Conservation (phyloP, 2,329 filamentous ascomycete genomes). For the Trichoderma harzianum region DNA sequence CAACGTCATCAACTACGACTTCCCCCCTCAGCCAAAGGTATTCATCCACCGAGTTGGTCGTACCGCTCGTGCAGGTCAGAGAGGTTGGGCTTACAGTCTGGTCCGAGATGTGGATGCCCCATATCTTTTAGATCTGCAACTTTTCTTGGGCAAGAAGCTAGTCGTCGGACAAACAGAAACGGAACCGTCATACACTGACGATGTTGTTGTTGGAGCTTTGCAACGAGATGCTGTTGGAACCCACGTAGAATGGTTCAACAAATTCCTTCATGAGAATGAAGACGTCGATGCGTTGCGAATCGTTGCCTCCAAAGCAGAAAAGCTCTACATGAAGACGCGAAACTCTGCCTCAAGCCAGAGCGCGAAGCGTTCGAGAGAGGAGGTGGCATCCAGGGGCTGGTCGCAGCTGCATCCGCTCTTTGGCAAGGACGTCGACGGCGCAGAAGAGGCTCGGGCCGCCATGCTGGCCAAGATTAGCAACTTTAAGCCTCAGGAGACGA, state of each 20-base stretch:
- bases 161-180: constrained; percentile 67
- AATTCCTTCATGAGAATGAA: constrained; percentile 68
- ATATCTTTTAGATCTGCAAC: constrained; percentile 88
- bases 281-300: constrained; percentile 69
- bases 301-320: constrained; percentile 85
- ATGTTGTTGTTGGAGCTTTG: constrained; percentile 78
- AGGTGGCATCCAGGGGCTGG: constrained; percentile 69
- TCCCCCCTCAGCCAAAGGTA: constrained; percentile 92
- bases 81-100: constrained; percentile 93
- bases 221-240: constrained; percentile 69
- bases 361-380: constrained; percentile 78
- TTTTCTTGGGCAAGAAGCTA: constrained; percentile 85
- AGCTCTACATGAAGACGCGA: constrained; percentile 83
- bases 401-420: constrained; percentile 78
- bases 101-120: constrained; percentile 84
- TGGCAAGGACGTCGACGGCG: constrained; percentile 60
- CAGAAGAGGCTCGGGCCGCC: constrained; percentile 70
- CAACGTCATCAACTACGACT: constrained; percentile 99
- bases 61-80: constrained; percentile 88
- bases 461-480: constrained; percentile 88
- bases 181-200: constrained; percentile 69
- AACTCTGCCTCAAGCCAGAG: constrained; percentile 89
- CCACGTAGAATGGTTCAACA: constrained; percentile 79
- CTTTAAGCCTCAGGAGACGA: constrained; percentile 86
- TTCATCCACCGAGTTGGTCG: constrained; percentile 95